phyloP scores from a whole-genome alignment of 257 asterid species.

The Solanum pimpinellifolium region DNA sequence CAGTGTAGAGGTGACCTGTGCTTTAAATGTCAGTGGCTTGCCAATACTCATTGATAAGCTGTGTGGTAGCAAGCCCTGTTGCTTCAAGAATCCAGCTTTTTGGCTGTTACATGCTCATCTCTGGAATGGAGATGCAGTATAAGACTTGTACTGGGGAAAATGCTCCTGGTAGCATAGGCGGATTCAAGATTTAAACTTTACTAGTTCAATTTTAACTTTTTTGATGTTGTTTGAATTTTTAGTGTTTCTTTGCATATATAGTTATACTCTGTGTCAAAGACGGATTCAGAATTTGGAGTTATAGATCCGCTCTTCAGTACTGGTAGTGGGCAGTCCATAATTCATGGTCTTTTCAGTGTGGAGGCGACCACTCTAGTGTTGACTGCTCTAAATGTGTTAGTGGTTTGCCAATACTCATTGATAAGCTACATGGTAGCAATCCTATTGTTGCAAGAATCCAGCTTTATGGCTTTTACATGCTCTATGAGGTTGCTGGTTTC shows the following conservation, averaged over 20 bases:
- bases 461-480: slow-evolving; percentile 79
- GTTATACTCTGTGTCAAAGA: background rate
- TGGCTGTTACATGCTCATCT: slow-evolving; percentile 77
- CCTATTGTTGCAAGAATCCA: slow-evolving; percentile 75
- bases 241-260: background rate
- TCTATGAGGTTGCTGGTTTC: slow-evolving; percentile 65
- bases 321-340: slow-evolving; percentile 43
- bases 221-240: background rate
- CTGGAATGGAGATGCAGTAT: slow-evolving; percentile 84
- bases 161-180: background rate
- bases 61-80: slow-evolving; percentile 51
- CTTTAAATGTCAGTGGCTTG: slow-evolving; percentile 60
- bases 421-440: slow-evolving; percentile 63
- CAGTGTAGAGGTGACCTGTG: slow-evolving; percentile 86
- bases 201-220: background rate
- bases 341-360: slow-evolving; percentile 66
- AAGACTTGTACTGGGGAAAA: slow-evolving; percentile 26
- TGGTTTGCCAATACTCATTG: slow-evolving; percentile 61
- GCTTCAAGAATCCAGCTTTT: slow-evolving; percentile 83
- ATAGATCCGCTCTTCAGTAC: slow-evolving; percentile 2
- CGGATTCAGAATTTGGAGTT: background rate
- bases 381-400: slow-evolving; percentile 76
- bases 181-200: background rate
- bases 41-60: slow-evolving; percentile 82
- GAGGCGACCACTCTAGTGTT: slow-evolving; percentile 67